Conservation (phyloP, 2,329 filamentous ascomycete genomes). For the Talaromyces sp. region DNA sequence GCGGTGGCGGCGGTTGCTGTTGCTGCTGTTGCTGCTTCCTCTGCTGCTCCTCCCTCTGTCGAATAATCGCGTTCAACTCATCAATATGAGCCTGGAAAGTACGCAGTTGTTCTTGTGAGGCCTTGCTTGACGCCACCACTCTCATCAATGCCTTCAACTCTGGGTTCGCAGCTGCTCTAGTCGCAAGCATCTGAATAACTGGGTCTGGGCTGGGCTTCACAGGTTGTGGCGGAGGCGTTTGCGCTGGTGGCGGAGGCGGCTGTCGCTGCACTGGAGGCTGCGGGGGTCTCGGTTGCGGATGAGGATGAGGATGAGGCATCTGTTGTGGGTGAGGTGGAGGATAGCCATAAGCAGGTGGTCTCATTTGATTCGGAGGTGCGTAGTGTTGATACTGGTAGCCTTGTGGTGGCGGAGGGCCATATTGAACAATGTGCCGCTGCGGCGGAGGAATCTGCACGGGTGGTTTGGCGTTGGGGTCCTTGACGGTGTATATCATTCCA, state of each 20-base stretch:
- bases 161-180: constrained; percentile 44
- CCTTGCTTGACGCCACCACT: constrained; percentile 46
- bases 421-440: constrained; percentile 40
- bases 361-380: constrained; percentile 24
- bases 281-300: constrained; percentile 14
- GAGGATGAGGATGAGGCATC: constrained; percentile 17
- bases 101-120: constrained; percentile 44
- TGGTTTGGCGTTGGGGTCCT: constrained; percentile 40
- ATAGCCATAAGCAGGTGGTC: constrained; percentile 20
- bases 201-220: constrained; percentile 44
- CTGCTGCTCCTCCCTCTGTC: constrained; percentile 38
- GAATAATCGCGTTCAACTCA: constrained; percentile 46
- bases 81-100: constrained; percentile 49
- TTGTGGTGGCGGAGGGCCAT: constrained; percentile 28
- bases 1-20: too few species aligned
- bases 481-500: constrained; percentile 52
- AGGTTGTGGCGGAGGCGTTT: constrained; percentile 27
- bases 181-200: constrained; percentile 50
- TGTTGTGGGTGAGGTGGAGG: constrained; percentile 18
- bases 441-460: constrained; percentile 33
- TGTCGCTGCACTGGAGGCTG: constrained; percentile 19
- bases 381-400: constrained; percentile 40
- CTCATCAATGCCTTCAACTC: constrained; percentile 48
- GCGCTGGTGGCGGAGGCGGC: constrained; percentile 20
- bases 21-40: constrained; percentile 22